These are phyloP conservation scores for Torulaspora quercuum DNA, from an alignment of 805 yeast genomes.

Conservation along the genomic window DNA sequence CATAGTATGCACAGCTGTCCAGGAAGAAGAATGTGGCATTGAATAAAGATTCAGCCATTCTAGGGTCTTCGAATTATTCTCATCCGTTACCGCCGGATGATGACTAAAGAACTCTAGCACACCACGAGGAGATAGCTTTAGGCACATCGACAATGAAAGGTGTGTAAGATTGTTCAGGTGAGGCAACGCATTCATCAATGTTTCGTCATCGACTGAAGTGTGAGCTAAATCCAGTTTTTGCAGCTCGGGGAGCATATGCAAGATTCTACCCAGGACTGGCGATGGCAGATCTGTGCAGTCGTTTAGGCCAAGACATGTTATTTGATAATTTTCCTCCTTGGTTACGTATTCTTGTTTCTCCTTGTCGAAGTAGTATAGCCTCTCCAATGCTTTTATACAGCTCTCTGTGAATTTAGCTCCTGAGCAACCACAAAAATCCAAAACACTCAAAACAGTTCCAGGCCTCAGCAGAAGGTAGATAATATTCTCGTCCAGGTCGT, in stretches of 20 bases:
- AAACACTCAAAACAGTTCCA: constrained; percentile 49
- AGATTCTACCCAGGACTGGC: constrained; percentile 43
- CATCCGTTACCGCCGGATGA: constrained; percentile 58
- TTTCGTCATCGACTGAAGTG: constrained; percentile 68
- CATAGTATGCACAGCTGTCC: constrained; percentile 51
- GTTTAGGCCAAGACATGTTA: constrained; percentile 63
- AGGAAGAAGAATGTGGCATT: constrained; percentile 56
- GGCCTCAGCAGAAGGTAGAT: constrained; percentile 31
- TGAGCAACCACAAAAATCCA: constrained; percentile 89
- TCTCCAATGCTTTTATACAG: constrained; percentile 42
- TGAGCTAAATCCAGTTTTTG: constrained; percentile 76
- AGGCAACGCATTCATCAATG: constrained; percentile 51
- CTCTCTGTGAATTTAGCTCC: constrained; percentile 58
- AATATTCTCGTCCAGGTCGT: constrained; percentile 60
- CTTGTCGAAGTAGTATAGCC: constrained; percentile 24
- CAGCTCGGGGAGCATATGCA: constrained; percentile 56
- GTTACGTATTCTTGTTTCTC: constrained; percentile 13
- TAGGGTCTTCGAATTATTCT: constrained; percentile 42
- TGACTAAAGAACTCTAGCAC: constrained; percentile 62
- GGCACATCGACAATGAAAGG: constrained; percentile 62
- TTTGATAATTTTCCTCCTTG: constrained; percentile 31
- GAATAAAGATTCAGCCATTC: constrained; percentile 67
- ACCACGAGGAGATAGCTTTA: constrained; percentile 68
- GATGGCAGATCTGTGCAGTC: constrained; percentile 78
- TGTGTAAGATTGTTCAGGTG: constrained; percentile 63